Percentiles rank a stretch among this genome's conserved stretches.
phyloP scores from a whole-genome alignment of 2,329 filamentous ascomycete genomes.

The Aureobasidium uvarum region DNA sequence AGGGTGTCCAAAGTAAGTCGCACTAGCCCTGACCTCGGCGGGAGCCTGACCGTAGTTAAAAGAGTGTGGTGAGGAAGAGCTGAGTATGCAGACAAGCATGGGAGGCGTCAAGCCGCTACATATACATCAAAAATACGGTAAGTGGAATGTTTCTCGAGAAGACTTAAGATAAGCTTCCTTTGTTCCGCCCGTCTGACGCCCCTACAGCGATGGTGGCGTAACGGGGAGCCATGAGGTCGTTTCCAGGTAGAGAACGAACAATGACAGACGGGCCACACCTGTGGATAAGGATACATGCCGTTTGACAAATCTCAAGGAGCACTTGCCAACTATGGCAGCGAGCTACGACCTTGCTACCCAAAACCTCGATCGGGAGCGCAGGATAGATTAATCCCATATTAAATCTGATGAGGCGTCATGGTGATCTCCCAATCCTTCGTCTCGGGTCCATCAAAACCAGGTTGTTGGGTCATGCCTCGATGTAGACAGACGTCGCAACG shows the following conservation, averaged over 20 bases:
- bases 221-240: constrained; percentile 17
- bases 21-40: neutral
- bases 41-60: neutral
- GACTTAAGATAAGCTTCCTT: constrained; percentile 1
- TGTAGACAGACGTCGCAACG: constrained; percentile 20
- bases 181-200: constrained; percentile 1
- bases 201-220: constrained; percentile 23
- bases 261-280: constrained; percentile 9
- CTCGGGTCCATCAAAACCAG: constrained; percentile 13
- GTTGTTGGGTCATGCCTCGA: constrained; percentile 19
- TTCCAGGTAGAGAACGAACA: constrained; percentile 22
- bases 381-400: constrained; percentile 5
- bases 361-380: neutral
- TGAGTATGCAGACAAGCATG: neutral
- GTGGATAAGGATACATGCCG: constrained; percentile 21
- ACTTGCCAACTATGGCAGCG: neutral
- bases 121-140: constrained; percentile 8
- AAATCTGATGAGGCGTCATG: constrained; percentile 17
- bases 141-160: neutral
- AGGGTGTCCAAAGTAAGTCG: no score
- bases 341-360: neutral
- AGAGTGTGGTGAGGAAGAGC: constrained; percentile 6
- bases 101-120: neutral
- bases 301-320: constrained; percentile 17
- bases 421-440: constrained; percentile 1